A percentile compares a stretch with the other conserved stretches of the same genome.
Conservation (phyloP, 441 rosid genomes). For the Viola pubescens region DNA sequence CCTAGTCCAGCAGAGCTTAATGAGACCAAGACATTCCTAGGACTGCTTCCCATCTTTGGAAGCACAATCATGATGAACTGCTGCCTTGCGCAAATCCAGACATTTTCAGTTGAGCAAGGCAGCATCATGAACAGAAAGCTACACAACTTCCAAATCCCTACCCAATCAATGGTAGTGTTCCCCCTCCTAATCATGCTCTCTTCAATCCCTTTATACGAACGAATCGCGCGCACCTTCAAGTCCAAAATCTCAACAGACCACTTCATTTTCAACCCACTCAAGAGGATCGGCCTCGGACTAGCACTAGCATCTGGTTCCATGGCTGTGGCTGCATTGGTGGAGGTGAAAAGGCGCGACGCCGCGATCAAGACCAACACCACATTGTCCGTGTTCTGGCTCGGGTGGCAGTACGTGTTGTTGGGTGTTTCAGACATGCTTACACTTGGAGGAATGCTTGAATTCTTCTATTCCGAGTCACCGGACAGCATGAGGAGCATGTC, state of each 20-base stretch:
- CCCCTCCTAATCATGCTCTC: constrained; percentile 37
- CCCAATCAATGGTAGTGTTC: constrained; percentile 40
- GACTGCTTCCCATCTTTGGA: constrained; percentile 44
- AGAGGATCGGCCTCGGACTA: constrained; percentile 41
- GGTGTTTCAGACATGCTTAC: constrained; percentile 52
- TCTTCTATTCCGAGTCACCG: constrained; percentile 47
- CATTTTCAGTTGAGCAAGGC: constrained; percentile 58
- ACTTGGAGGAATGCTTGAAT: constrained; percentile 58
- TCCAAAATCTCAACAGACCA: neutral
- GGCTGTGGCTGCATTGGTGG: constrained; percentile 41
- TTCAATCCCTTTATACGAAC: constrained; percentile 37
- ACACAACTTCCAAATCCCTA: constrained; percentile 33
- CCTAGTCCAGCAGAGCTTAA: constrained; percentile 30
- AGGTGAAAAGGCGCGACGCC: constrained; percentile 27
- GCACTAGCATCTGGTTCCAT: constrained; percentile 40
- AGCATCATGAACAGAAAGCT: constrained; percentile 34
- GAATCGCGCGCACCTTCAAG: constrained; percentile 5
- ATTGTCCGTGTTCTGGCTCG: constrained; percentile 47
- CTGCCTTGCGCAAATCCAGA: constrained; percentile 47
- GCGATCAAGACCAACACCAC: neutral
- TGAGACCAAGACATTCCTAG: constrained; percentile 45
- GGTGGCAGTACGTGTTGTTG: constrained; percentile 36
- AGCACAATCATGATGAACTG: constrained; percentile 55
- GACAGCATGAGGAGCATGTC: constrained; percentile 39
- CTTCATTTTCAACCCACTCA: constrained; percentile 27